Base-by-base conservation (phyloP, 2,329 filamentous ascomycete species). In the Sporothrix pseudoabietina region DNA sequence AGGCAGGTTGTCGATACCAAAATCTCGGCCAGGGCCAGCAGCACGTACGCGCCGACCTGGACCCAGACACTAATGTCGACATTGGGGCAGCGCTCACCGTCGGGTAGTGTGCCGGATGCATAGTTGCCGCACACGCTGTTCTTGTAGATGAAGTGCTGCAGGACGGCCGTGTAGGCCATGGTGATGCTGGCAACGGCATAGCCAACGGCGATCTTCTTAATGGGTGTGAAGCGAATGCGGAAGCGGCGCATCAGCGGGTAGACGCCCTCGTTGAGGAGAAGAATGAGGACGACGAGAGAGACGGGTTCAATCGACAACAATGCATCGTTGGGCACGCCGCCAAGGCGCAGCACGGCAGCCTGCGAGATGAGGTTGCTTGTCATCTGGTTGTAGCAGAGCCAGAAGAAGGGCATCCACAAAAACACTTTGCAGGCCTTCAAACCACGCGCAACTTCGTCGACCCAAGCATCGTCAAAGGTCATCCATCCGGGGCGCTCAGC, bases 391-490 rank as follows among this genome's bases (percentile, higher is more conserved):
- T 89, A 88, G 39, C 85, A 84, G 72, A 87, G 82, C 83, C 87
- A 89, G 82, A 87, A 89, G 76, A 90, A 85, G 55, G 91, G 91
- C 73, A 90, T 87, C 84, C 91, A 93, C 75, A 89, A 81, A 81
- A 92, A 94, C 47, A 93, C 91, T 76, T 87, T 85, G 83, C 90
- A 92, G 73, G 91, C 90, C 77, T 87, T 85, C 73, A 92, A 83
- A 75, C 91, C 92, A 81, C 92, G 90, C 71, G 86, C 85, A 22
- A 94, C 89, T 79, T 94, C 91, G 79, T 94, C 92, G 47, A 95
- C 92, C 92, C 92, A 95, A 71, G 88, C 88, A 77, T 95, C 93
- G 75, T 95, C 92, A 77, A 94, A 94, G 0, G 90, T 92, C 75
- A 76, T 76, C 75, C 75, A 75, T n/a, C 6, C 9, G 1, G 71